Base-by-base conservation (phyloP, 495 filamentous ascomycete genomes). In the Tricharina praecox region DNA sequence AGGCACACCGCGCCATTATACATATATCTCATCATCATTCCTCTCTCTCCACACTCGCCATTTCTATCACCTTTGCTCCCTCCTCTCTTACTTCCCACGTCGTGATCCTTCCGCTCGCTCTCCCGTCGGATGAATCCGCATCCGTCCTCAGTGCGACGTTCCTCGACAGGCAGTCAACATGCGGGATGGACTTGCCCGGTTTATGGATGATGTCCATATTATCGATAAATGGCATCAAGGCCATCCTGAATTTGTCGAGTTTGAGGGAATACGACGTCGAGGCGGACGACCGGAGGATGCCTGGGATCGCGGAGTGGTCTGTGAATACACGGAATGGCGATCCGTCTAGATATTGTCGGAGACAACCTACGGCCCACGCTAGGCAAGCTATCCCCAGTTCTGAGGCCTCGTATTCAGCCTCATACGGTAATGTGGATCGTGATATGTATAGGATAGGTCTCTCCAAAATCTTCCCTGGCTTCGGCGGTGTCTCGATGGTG, bases 91-190 rank as follows among this genome's bases (percentile, higher is more conserved):
- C n/a, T n/a, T n/a, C n/a, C n/a, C n/a, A n/a, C n/a, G n/a, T n/a
- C n/a, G n/a, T n/a, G n/a, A n/a, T n/a, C n/a, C n/a, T n/a, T n/a
- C n/a, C n/a, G n/a, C n/a, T n/a, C n/a, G n/a, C n/a, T n/a, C n/a
- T n/a, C n/a, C n/a, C n/a, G n/a, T n/a, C n/a, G n/a, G n/a, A n/a
- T n/a, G n/a, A n/a, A n/a, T n/a, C n/a, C n/a, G n/a, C n/a, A n/a
- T n/a, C n/a, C n/a, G n/a, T n/a, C n/a, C n/a, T n/a, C n/a, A n/a
- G n/a, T n/a, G n/a, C n/a, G n/a, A n/a, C n/a, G n/a, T n/a, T n/a
- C 54, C 41, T 36, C 47, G 0, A 47, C 66, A 23, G 37, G 7
- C 2, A 18, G 37, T 32, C 28, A 13, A 32, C 28, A 5, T 5
- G 5, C 28, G 13, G 7, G 7, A 32, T 32, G 7, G 5, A 5